phyloP scores from a whole-genome alignment of 768 basidiomycete species.

The Auricularia auricula-judae region DNA sequence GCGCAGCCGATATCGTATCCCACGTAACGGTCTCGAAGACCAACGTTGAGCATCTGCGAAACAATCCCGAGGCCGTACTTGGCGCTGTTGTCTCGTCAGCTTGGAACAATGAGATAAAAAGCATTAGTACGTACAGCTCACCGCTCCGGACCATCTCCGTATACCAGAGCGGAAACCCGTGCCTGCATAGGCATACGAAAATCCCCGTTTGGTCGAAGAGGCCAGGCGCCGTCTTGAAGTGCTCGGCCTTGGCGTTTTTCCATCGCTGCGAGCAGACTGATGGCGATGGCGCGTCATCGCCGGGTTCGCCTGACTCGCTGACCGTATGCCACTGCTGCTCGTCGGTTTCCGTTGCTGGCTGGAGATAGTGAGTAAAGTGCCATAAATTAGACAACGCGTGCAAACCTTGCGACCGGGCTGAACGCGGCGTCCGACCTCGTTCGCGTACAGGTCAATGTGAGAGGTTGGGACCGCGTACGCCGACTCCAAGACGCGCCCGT shows the following conservation, averaged over 20 bases:
- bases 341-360: background rate
- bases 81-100: background rate
- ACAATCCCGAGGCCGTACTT: background rate
- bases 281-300: background rate
- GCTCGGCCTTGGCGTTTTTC: background rate
- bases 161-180: background rate
- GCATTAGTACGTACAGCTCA: conserved; percentile 29
- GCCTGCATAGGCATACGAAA: background rate
- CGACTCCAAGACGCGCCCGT: background rate
- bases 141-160: conserved; percentile 25
- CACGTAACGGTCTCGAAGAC: background rate
- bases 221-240: background rate
- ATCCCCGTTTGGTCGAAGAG: conserved; percentile 1
- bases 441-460: background rate
- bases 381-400: background rate
- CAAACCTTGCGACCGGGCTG: background rate
- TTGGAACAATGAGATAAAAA: background rate
- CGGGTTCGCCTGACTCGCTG: background rate
- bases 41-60: background rate
- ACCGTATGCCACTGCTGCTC: background rate
- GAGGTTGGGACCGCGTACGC: background rate
- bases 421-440: background rate
- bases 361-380: background rate
- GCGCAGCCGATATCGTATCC: conserved; percentile 3
- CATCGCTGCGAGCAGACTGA: background rate